Evolutionary conservation across 2,329 filamentous ascomycete genomes (phyloP).

Genomic region (Epichloe uncinata): DNA sequence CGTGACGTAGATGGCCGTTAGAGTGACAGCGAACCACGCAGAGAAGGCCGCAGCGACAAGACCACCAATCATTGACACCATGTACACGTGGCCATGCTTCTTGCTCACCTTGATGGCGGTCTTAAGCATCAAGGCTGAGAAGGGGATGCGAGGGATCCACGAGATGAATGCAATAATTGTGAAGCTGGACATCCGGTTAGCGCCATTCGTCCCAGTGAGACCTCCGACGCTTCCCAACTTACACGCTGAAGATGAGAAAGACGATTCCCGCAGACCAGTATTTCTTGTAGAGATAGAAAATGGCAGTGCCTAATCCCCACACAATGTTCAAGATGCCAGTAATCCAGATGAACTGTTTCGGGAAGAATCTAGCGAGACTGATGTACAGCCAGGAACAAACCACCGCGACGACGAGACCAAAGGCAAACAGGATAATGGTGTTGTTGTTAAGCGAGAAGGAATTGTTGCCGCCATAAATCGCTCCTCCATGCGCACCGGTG

Average conservation of each 20-base stretch:
- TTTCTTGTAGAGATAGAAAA: slow-evolving; percentile 66
- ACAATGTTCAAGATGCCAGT: slow-evolving; percentile 81
- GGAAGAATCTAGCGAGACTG: slow-evolving; percentile 59
- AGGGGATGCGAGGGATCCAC: slow-evolving; percentile 85
- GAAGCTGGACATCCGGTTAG: slow-evolving; percentile 3
- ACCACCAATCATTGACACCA: slow-evolving; percentile 75
- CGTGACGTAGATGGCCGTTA: slow-evolving; percentile 75
- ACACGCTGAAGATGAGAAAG: slow-evolving; percentile 55
- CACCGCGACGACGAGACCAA: slow-evolving; percentile 60
- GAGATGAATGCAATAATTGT: slow-evolving; percentile 47
- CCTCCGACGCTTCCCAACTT: background rate
- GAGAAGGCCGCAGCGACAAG: slow-evolving; percentile 61
- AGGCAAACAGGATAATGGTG: slow-evolving; percentile 73
- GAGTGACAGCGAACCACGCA: slow-evolving; percentile 75
- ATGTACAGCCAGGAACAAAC: slow-evolving; percentile 69
- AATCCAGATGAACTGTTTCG: slow-evolving; percentile 86
- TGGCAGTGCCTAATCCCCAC: slow-evolving; percentile 71
- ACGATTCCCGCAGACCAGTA: slow-evolving; percentile 81
- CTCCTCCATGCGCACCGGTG: slow-evolving; percentile 47
- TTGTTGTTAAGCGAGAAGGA: slow-evolving; percentile 62
- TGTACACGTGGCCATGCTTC: slow-evolving; percentile 70
- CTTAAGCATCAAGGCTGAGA: slow-evolving; percentile 79
- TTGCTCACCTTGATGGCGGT: slow-evolving; percentile 78
- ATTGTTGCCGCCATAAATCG: slow-evolving; percentile 59
- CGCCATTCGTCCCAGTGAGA: background rate